Conservation (phyloP, 805 yeast species). For the Myxozyma geophila region DNA sequence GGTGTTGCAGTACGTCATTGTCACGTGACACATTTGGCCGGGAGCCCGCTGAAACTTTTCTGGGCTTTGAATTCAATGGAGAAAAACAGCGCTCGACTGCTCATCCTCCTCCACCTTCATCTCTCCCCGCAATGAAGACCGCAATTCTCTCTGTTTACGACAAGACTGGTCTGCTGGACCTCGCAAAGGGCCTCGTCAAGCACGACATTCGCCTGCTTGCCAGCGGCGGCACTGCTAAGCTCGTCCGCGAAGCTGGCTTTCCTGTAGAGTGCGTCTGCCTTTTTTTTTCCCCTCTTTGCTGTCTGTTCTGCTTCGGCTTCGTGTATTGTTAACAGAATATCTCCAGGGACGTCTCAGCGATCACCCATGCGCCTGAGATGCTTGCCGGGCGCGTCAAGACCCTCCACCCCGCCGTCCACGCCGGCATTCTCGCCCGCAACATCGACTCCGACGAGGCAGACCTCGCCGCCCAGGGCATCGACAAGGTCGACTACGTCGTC, state of each 20-base stretch:
- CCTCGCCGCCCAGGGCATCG: conserved; percentile 84
- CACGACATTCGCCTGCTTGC: conserved; percentile 91
- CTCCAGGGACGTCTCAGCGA: conserved; percentile 78
- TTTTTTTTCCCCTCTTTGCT: background rate
- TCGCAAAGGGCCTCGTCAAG: conserved; percentile 91
- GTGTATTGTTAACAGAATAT: too few species aligned
- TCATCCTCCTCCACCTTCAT: background rate
- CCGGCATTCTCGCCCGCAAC: conserved; percentile 91
- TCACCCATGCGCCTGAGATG: conserved; percentile 99
- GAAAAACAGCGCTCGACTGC: background rate
- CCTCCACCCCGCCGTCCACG: conserved; percentile 98
- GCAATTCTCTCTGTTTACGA: conserved; percentile 97
- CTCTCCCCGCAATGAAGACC: conserved; percentile 56
- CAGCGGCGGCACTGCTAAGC: conserved; percentile 94
- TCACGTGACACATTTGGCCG: background rate
- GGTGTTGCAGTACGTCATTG: background rate
- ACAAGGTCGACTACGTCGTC: conserved; percentile 94
- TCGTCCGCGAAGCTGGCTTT: conserved; percentile 96
- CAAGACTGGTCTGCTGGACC: conserved; percentile 93
- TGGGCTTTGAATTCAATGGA: background rate
- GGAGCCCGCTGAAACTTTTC: background rate
- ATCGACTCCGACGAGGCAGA: conserved; percentile 89
- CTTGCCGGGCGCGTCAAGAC: conserved; percentile 98
- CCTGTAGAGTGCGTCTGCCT: conserved; percentile 66
- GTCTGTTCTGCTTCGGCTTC: too few species aligned